Conservation (phyloP, 139 green algal species). For the Klebsormidium nitens region DNA sequence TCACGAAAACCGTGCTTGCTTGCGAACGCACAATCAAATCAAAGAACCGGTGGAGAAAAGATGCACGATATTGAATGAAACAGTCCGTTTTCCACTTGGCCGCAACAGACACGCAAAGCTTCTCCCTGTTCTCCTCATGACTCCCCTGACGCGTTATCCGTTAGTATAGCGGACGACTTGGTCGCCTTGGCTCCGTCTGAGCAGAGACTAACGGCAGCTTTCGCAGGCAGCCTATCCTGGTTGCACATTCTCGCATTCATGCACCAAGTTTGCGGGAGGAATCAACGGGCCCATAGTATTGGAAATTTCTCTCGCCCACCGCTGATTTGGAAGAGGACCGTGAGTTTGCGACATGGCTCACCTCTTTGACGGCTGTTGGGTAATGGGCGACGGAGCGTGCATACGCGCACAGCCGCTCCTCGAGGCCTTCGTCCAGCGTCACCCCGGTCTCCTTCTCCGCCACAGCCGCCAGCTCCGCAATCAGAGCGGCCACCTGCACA, state of each 20-base stretch:
- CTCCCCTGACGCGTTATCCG: no score
- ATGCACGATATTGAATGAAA: no score
- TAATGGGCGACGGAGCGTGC: constrained; percentile 86
- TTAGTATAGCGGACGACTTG: no score
- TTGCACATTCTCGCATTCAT: not conserved
- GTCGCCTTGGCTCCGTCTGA: no score
- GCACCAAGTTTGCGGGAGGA: not conserved
- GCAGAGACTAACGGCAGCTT: not conserved
- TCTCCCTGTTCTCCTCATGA: no score
- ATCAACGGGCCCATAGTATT: not conserved
- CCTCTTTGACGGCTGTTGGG: constrained; percentile 96
- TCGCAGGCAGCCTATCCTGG: not conserved
- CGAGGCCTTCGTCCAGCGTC: constrained; percentile 51
- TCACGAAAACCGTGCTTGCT: no score
- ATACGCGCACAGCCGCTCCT: constrained; percentile 82
- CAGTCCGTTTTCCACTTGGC: no score
- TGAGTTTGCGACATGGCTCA: constrained; percentile 8
- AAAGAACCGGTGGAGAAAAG: no score
- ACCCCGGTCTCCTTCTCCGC: constrained; percentile 60
- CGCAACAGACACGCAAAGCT: no score
- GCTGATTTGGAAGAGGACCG: not conserved
- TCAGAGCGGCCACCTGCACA: constrained; percentile 46
- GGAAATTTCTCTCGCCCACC: not conserved
- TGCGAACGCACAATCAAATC: no score
- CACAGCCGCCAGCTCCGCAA: constrained; percentile 72